Evolutionary conservation across 345 rosid species (phyloP).

Genomic region (Rhizophora mangle): DNA sequence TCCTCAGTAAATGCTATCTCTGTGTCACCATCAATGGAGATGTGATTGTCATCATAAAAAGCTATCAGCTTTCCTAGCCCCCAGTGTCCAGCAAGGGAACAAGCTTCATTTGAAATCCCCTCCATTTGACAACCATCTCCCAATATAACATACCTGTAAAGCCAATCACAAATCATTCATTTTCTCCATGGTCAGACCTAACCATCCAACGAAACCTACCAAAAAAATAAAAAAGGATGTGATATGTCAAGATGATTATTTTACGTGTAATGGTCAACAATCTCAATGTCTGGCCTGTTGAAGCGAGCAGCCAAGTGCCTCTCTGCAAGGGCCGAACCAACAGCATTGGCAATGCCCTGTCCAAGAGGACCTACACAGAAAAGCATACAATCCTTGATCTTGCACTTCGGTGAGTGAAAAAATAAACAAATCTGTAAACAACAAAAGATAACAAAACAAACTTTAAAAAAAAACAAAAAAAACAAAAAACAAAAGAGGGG

Average conservation of each 20-base stretch:
- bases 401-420: background rate
- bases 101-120: constrained; percentile 88
- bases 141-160: constrained; percentile 55
- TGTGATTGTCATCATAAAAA: constrained; percentile 97
- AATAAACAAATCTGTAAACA: background rate
- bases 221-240: background rate
- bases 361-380: constrained; percentile 80
- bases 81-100: constrained; percentile 96
- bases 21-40: constrained; percentile 96
- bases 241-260: background rate
- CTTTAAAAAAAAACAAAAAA: too few species aligned
- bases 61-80: constrained; percentile 99
- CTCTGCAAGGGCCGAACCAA: constrained; percentile 94
- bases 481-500: background rate
- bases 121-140: constrained; percentile 99
- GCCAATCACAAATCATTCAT: constrained; percentile 13
- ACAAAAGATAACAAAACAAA: background rate
- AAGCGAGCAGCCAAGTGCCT: constrained; percentile 86
- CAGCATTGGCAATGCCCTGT: constrained; percentile 90
- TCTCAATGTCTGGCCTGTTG: constrained; percentile 78
- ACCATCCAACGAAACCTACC: background rate
- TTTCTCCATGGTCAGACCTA: background rate
- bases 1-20: constrained; percentile 95
- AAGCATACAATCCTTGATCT: background rate
- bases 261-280: constrained; percentile 93